phyloP scores from a whole-genome alignment of 352 stramenopile genomes.

The Pythium sukuiense region DNA sequence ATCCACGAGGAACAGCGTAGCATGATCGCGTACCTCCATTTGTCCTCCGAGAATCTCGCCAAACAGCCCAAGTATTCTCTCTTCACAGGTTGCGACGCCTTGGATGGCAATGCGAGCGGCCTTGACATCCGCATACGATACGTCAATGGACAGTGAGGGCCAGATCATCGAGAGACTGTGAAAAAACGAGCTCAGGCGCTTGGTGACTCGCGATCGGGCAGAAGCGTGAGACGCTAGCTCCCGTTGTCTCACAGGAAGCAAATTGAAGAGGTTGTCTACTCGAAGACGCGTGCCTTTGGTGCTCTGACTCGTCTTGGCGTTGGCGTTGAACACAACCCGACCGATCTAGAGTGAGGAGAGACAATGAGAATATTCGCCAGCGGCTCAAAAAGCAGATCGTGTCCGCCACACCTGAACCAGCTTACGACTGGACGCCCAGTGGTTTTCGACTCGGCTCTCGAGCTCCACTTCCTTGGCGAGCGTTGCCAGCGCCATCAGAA shows the following conservation, averaged over 20 bases:
- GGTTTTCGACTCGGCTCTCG: slow-evolving; percentile 51
- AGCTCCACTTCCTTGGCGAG: slow-evolving; percentile 54
- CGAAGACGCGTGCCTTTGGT: slow-evolving; percentile 48
- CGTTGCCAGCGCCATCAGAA: slow-evolving; percentile 45
- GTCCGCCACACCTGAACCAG: slow-evolving; percentile 46
- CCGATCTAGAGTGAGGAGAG: not conserved
- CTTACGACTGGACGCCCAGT: slow-evolving; percentile 73
- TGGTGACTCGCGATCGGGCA: slow-evolving; percentile 36
- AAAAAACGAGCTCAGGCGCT: slow-evolving; percentile 49
- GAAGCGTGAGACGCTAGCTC: slow-evolving; percentile 40
- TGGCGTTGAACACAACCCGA: slow-evolving; percentile 56
- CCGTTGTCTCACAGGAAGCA: slow-evolving; percentile 55
- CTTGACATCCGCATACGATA: slow-evolving; percentile 42
- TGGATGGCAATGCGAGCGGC: slow-evolving; percentile 10
- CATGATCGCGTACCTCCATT: slow-evolving; percentile 14
- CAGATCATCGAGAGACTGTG: slow-evolving; percentile 70
- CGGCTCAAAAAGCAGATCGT: not conserved
- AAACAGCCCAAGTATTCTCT: slow-evolving; percentile 18
- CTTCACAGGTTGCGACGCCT: slow-evolving; percentile 13
- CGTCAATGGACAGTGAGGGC: slow-evolving; percentile 57
- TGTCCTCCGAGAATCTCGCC: slow-evolving; percentile 19
- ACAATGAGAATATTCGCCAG: not conserved
- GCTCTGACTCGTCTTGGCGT: slow-evolving; percentile 25
- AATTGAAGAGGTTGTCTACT: slow-evolving; percentile 56
- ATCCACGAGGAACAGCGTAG: not conserved